A percentile compares a stretch with the other conserved stretches of the same genome.
phyloP scores from a whole-genome alignment of 2,329 filamentous ascomycete species.

The Fusarium falciforme region DNA sequence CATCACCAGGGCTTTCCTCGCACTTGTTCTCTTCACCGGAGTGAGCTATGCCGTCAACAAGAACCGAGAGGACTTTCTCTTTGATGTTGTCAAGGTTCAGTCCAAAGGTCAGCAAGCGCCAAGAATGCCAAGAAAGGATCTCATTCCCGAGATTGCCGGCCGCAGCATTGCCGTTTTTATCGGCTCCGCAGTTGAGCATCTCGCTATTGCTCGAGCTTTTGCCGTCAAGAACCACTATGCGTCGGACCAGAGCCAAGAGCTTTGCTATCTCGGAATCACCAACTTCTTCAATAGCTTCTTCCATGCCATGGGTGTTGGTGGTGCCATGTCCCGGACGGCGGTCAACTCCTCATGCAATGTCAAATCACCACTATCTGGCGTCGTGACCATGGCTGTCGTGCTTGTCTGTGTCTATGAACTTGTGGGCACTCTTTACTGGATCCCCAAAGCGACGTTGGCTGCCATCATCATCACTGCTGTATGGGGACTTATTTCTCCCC shows the following conservation, averaged over 20 bases:
- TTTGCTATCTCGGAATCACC: conserved; percentile 70
- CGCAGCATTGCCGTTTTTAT: conserved; percentile 71
- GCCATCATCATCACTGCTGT: conserved; percentile 76
- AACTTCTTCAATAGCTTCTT: conserved; percentile 76
- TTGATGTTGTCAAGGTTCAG: conserved; percentile 67
- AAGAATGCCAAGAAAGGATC: conserved; percentile 55
- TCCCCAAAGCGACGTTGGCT: conserved; percentile 73
- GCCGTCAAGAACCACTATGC: conserved; percentile 70
- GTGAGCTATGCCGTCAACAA: conserved; percentile 73
- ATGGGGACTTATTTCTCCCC: conserved; percentile 69
- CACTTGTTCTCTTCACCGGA: conserved; percentile 70
- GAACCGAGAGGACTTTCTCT: conserved; percentile 58
- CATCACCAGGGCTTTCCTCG: conserved; percentile 70
- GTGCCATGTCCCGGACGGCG: conserved; percentile 74
- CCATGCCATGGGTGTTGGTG: conserved; percentile 71
- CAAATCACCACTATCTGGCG: conserved; percentile 69
- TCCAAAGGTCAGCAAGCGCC: conserved; percentile 66
- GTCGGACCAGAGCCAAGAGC: conserved; percentile 73
- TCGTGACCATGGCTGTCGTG: conserved; percentile 71
- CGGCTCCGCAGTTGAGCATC: conserved; percentile 70
- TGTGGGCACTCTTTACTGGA: conserved; percentile 71
- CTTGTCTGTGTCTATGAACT: conserved; percentile 72
- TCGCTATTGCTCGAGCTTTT: conserved; percentile 73
- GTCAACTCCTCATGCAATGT: conserved; percentile 75
- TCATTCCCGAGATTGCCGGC: conserved; percentile 65